Evolutionary conservation across 148 eudicot species (phyloP).

Genomic region (Nepenthes gracilis): DNA sequence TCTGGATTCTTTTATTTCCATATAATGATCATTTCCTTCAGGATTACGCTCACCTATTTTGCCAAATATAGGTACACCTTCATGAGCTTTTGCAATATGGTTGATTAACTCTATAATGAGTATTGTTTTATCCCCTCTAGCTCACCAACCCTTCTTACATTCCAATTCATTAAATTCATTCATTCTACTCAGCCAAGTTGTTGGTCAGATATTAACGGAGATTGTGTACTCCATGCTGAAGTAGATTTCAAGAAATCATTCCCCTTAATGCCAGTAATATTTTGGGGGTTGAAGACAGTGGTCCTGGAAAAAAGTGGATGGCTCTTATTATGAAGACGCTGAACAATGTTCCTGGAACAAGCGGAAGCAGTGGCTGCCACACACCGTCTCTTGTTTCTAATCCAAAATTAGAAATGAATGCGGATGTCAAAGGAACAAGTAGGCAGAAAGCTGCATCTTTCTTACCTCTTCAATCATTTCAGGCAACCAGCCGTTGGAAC

Average conservation of each 20-base stretch:
- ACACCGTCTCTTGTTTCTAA: slow-evolving; percentile 93
- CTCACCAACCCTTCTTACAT: too few species aligned
- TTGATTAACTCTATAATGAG: neutral
- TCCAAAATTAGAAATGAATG: slow-evolving; percentile 73
- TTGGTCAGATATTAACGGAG: too few species aligned
- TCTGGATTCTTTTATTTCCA: too few species aligned
- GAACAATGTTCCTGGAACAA: slow-evolving; percentile 75
- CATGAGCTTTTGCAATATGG: neutral
- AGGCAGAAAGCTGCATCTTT: slow-evolving; percentile 48
- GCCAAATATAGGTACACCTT: neutral
- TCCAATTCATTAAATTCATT: too few species aligned
- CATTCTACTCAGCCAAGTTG: too few species aligned
- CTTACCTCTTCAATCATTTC: slow-evolving; percentile 77
- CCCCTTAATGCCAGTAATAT: slow-evolving; percentile 91
- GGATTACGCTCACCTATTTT: neutral
- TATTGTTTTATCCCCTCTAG: too few species aligned
- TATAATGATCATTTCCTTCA: neutral
- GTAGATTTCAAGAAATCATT: slow-evolving; percentile 90
- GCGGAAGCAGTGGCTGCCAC: slow-evolving; percentile 50
- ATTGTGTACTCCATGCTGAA: slow-evolving; percentile 2
- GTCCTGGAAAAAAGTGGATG: slow-evolving; percentile 89
- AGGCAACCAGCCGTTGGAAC: slow-evolving; percentile 52
- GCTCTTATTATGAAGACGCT: slow-evolving; percentile 56
- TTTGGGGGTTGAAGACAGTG: slow-evolving; percentile 81
- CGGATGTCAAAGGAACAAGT: slow-evolving; percentile 76